Conservation (phyloP, 2,329 filamentous ascomycete species). For the Aspergillus fumigatus region DNA sequence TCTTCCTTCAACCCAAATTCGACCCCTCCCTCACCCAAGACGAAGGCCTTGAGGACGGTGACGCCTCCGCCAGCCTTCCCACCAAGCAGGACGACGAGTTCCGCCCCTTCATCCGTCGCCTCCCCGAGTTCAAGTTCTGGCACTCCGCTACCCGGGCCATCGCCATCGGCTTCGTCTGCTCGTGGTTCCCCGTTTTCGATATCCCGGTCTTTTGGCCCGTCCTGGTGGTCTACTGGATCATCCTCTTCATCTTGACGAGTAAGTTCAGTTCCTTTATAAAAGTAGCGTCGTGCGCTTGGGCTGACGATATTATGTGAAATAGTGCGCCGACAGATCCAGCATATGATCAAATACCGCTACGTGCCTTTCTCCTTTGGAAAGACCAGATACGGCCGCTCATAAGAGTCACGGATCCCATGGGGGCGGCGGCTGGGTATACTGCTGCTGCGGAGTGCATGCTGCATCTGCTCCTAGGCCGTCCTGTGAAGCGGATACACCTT, state of each 20-base stretch:
- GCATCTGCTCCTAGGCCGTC: neutral
- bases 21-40: constrained; percentile 94
- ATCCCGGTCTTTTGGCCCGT: constrained; percentile 99
- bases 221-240: constrained; percentile 96
- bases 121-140: constrained; percentile 99
- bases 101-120: constrained; percentile 88
- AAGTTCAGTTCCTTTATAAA: constrained; percentile 39
- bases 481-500: neutral
- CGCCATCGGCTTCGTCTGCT: constrained; percentile 76
- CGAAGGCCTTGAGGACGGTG: constrained; percentile 92
- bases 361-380: constrained; percentile 92
- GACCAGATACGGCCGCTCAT: constrained; percentile 60
- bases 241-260: constrained; percentile 94
- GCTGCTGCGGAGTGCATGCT: neutral
- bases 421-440: neutral
- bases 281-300: neutral
- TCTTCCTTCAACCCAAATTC: constrained; percentile 97
- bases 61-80: constrained; percentile 68
- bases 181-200: constrained; percentile 91
- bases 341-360: constrained; percentile 99
- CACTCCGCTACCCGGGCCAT: constrained; percentile 89
- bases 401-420: constrained; percentile 1
- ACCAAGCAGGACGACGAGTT: constrained; percentile 98
- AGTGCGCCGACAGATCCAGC: constrained; percentile 99
- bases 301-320: neutral